Conservation (phyloP, 2,329 filamentous ascomycete genomes). For the Hymenoscyphus repandus region DNA sequence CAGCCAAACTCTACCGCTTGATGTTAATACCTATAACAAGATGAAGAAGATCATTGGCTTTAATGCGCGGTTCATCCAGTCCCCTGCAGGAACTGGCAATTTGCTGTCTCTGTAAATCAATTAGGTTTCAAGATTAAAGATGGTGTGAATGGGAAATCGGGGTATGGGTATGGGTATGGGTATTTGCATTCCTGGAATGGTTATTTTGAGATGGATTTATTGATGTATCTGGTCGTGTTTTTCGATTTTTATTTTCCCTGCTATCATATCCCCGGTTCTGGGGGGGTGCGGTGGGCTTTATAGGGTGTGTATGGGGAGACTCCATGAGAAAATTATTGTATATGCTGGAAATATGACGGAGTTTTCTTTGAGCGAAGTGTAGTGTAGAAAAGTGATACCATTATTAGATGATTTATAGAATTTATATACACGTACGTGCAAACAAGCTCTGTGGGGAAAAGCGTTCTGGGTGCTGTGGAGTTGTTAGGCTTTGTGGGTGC, state of each 20-base stretch:
- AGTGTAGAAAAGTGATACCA: too few species aligned
- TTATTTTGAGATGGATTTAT: neutral
- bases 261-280: neutral
- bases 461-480: too few species aligned
- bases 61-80: slow-evolving; percentile 50
- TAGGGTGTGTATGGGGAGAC: neutral
- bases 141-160: neutral
- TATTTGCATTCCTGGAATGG: too few species aligned
- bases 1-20: slow-evolving; percentile 41
- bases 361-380: neutral
- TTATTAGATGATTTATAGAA: too few species aligned
- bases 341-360: neutral
- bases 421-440: too few species aligned
- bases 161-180: too few species aligned
- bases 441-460: too few species aligned
- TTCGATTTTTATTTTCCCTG: neutral
- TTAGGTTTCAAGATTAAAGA: too few species aligned
- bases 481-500: too few species aligned
- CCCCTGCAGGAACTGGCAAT: slow-evolving; percentile 15
- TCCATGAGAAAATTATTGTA: neutral
- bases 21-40: slow-evolving; percentile 43
- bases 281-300: too few species aligned
- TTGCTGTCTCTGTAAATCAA: slow-evolving; percentile 1
- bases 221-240: neutral
- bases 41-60: slow-evolving; percentile 50